Conservation (phyloP, 1,139 yeast genomes). For the Magnusiomyces paraingens region DNA sequence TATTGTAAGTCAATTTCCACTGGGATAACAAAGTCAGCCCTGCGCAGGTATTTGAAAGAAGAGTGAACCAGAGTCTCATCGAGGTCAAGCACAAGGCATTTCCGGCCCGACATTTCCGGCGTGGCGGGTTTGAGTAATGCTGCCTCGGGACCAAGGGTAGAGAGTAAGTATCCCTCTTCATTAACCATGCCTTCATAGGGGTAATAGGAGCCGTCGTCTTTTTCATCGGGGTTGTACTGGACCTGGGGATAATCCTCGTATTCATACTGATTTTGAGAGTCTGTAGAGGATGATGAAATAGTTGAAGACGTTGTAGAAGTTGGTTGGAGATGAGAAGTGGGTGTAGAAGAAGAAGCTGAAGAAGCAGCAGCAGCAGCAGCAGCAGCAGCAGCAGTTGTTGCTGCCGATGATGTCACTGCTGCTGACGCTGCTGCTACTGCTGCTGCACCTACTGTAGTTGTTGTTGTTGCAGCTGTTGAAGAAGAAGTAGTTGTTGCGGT, state of each 20-base stretch:
- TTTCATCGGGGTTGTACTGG: constrained; percentile 6
- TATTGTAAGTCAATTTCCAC: constrained; percentile 83
- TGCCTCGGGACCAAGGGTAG: constrained; percentile 11
- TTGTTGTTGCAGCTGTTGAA: not conserved
- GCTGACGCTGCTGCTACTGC: not conserved
- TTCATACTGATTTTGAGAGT: constrained; percentile 1
- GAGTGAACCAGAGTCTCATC: constrained; percentile 97
- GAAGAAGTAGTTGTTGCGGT: not conserved
- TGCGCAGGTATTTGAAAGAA: constrained; percentile 81
- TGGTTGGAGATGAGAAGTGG: too few relatives aligned
- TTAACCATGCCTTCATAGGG: constrained; percentile 6
- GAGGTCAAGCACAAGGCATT: constrained; percentile 83
- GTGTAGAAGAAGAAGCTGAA: too few relatives aligned
- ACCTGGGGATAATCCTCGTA: constrained; percentile 3
- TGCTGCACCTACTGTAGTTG: not conserved
- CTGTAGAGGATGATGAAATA: not conserved
- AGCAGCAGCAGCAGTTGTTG: not conserved
- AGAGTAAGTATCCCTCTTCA: constrained; percentile 10
- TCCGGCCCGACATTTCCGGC: constrained; percentile 46
- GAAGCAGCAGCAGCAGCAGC: not conserved
- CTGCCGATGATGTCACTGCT: not conserved
- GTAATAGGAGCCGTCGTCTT: not conserved
- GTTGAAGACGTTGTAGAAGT: not conserved
- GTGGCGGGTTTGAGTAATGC: constrained; percentile 58
- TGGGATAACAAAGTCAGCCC: constrained; percentile 94